Conservation (phyloP, 345 rosid species). For the Aquilaria malaccensis region DNA sequence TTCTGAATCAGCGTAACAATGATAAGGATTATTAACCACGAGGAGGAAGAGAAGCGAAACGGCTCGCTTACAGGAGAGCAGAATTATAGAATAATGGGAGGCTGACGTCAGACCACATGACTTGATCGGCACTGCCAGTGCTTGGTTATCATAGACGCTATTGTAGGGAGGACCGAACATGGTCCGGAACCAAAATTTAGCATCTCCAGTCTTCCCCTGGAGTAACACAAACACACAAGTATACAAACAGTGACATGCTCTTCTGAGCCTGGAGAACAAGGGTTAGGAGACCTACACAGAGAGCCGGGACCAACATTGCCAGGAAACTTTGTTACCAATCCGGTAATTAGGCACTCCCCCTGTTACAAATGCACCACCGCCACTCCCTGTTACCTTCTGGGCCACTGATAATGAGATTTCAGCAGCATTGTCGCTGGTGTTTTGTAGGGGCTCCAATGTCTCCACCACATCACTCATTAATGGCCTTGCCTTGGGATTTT, state of each 20-base stretch:
- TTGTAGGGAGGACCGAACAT: too few relatives aligned
- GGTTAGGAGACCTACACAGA: constrained; percentile 65
- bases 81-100: too few relatives aligned
- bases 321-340: constrained; percentile 38
- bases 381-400: constrained; percentile 22
- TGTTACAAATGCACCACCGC: constrained; percentile 47
- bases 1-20: too few relatives aligned
- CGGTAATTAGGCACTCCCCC: constrained; percentile 55
- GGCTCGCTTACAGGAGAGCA: too few relatives aligned
- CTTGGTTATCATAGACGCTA: too few relatives aligned
- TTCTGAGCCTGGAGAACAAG: constrained; percentile 71
- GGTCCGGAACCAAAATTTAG: too few relatives aligned
- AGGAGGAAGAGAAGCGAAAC: too few relatives aligned
- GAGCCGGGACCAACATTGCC: constrained; percentile 66
- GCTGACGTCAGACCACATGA: too few relatives aligned
- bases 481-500: constrained; percentile 91
- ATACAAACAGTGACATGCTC: constrained; percentile 33
- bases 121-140: too few relatives aligned
- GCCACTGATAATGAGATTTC: constrained; percentile 31
- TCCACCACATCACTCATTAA: constrained; percentile 91
- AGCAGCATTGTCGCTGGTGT: constrained; percentile 30
- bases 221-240: constrained; percentile 33
- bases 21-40: too few relatives aligned
- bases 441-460: constrained; percentile 80
- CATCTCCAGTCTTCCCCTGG: too few relatives aligned